A percentile compares a stretch with the other conserved stretches of the same genome.
These are phyloP conservation scores for Gleditsia sinensis DNA, from an alignment of 306 rosid species.

Conservation along the genomic window DNA sequence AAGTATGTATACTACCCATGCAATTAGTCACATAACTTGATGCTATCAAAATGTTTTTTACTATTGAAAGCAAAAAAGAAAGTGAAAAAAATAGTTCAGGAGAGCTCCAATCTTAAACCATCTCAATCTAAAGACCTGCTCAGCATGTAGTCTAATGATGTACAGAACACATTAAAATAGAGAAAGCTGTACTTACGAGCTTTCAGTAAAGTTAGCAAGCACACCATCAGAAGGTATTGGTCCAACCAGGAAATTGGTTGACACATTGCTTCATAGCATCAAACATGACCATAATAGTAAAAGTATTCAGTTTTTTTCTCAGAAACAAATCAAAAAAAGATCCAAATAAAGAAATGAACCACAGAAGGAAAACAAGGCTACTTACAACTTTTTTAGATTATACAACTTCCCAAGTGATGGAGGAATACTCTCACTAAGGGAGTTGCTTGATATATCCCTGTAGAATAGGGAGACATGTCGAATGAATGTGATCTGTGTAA, in stretches of 20 bases:
- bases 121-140: not conserved
- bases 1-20: not conserved
- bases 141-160: not conserved
- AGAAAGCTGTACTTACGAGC: constrained; percentile 69
- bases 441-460: constrained; percentile 96
- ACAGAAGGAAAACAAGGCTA: constrained; percentile 31
- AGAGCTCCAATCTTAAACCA: not conserved
- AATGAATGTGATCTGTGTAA: constrained; percentile 32
- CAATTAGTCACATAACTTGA: not conserved
- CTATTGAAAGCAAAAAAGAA: not conserved
- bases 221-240: constrained; percentile 83
- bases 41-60: not conserved
- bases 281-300: constrained; percentile 26
- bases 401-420: constrained; percentile 75
- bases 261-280: constrained; percentile 64
- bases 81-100: not conserved
- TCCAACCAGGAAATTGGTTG: constrained; percentile 90
- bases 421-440: constrained; percentile 83
- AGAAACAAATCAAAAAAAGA: constrained; percentile 9
- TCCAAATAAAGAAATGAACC: constrained; percentile 15
- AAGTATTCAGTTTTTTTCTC: not conserved
- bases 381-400: constrained; percentile 68
- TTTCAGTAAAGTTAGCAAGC: constrained; percentile 65
- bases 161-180: constrained; percentile 28
- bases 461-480: constrained; percentile 32